Conservation (phyloP, 805 yeast species). For the Saturnispora zaruensis region DNA sequence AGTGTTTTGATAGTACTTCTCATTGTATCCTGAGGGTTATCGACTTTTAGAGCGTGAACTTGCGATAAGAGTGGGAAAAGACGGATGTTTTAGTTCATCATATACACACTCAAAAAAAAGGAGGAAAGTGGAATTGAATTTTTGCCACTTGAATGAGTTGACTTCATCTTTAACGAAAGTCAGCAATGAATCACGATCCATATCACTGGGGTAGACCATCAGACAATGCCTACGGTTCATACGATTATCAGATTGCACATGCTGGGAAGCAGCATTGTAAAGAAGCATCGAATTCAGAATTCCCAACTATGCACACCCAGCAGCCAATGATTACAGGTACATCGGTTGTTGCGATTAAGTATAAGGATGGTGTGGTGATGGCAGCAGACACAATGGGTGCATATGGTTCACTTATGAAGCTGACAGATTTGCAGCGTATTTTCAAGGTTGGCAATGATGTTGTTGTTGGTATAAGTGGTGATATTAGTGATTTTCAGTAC, state of each 20-base stretch:
- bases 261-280: slow-evolving; percentile 28
- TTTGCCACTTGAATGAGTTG: background rate
- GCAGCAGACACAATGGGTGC: slow-evolving; percentile 95
- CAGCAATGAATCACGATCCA: slow-evolving; percentile 87
- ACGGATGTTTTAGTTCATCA: background rate
- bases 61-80: background rate
- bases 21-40: slow-evolving; percentile 15
- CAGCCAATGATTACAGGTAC: slow-evolving; percentile 96
- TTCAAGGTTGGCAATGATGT: slow-evolving; percentile 78
- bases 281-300: slow-evolving; percentile 20
- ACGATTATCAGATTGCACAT: slow-evolving; percentile 65
- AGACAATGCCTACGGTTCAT: slow-evolving; percentile 70
- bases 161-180: background rate
- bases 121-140: background rate
- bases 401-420: slow-evolving; percentile 86
- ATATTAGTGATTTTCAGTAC: slow-evolving; percentile 86
- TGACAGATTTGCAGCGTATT: slow-evolving; percentile 77
- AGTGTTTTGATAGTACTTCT: slow-evolving; percentile 23
- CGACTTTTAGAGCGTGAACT: background rate
- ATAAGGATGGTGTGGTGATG: slow-evolving; percentile 78
- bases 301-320: slow-evolving; percentile 81
- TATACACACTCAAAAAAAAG: background rate
- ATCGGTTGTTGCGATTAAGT: slow-evolving; percentile 86
- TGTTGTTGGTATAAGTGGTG: slow-evolving; percentile 91
- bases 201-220: slow-evolving; percentile 93